Conservation (phyloP, 108 stramenopile species). For the Nitzschia sp. region DNA sequence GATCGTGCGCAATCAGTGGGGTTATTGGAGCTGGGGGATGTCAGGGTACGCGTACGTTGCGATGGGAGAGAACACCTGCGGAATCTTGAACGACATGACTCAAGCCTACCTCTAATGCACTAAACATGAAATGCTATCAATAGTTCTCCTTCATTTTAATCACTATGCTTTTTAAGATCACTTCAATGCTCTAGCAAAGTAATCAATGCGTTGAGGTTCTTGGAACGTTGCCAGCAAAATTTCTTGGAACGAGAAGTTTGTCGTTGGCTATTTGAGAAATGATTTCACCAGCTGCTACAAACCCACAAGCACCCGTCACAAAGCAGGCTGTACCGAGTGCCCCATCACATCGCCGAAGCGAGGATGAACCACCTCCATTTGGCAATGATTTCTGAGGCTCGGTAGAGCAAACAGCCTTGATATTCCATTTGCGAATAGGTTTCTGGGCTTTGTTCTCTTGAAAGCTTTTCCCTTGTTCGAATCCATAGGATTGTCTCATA, state of each 20-base stretch:
- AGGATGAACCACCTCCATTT: slow-evolving; percentile 25
- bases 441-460: slow-evolving; percentile 27
- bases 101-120: slow-evolving; percentile 50
- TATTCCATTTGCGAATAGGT: slow-evolving; percentile 57
- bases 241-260: slow-evolving; percentile 51
- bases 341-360: slow-evolving; percentile 74
- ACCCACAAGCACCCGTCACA: slow-evolving; percentile 80
- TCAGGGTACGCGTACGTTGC: slow-evolving; percentile 85
- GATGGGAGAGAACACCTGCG: slow-evolving; percentile 90
- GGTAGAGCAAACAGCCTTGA: slow-evolving; percentile 70
- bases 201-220: background rate
- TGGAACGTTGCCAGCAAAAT: slow-evolving; percentile 10
- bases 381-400: slow-evolving; percentile 46
- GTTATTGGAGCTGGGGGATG: slow-evolving; percentile 78
- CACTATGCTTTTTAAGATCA: too few relatives aligned
- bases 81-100: slow-evolving; percentile 89
- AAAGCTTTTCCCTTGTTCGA: slow-evolving; percentile 46
- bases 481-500: slow-evolving; percentile 71
- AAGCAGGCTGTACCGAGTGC: slow-evolving; percentile 81
- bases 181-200: background rate
- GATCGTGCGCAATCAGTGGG: slow-evolving; percentile 92
- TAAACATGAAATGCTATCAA: background rate
- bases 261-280: slow-evolving; percentile 80
- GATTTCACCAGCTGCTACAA: slow-evolving; percentile 66
- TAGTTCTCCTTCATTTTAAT: too few relatives aligned